Base-by-base conservation (phyloP, 1,284 basidiomycete species). In the Sanguinoderma infundibulare region DNA sequence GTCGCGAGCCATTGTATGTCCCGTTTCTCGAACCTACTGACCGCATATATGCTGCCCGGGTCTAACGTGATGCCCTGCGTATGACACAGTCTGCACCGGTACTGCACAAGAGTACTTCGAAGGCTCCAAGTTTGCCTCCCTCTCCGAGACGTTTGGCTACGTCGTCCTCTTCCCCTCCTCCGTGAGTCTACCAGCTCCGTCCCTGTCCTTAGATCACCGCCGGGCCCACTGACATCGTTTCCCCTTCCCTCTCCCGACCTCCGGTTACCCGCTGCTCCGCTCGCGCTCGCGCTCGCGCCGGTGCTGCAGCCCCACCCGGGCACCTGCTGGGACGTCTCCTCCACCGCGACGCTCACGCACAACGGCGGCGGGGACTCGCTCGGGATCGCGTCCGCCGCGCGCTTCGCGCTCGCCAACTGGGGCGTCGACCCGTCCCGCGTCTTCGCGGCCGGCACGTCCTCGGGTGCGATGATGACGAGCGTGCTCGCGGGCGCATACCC, bases 391-490 rank as follows among this genome's bases (percentile, higher is more conserved):
- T 81, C 75, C 17, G 77, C 78, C 68, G 78, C 82, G 20, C 75
- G 77, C 49, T 86, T 79, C 68, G 81, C 84, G 26, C 82, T 86
- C 57, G 44, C 72, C 26, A 83, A 76, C 69, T 83, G 76, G 63
- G 78, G 78, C 40, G 82, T 83, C 53, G 79, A 84, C 66, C 39
- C 80, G 1, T 68, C 62, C 46, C 73, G 75, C 39, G 83, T 85
- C 55, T 85, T 80, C 69, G 79, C 76, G 35, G 83, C 81, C 53
- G 84, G 84, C 26, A 78, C 78, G 2, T 83, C 81, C 8, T 85
- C 83, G 12, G 84, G 84, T 55, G 84, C 83, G 8, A 86, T 87
- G 84, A 86, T 86, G 84, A 84, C 84, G 55, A 83, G 81, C 68
- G 84, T 86, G 24, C 75, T 85, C 20, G 72, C 74, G 51, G 84